A percentile compares a stretch with the other conserved stretches of the same genome.
These are phyloP conservation scores for Megacollybia platyphylla DNA, from an alignment of 1,284 basidiomycete species.

Conservation along the genomic window DNA sequence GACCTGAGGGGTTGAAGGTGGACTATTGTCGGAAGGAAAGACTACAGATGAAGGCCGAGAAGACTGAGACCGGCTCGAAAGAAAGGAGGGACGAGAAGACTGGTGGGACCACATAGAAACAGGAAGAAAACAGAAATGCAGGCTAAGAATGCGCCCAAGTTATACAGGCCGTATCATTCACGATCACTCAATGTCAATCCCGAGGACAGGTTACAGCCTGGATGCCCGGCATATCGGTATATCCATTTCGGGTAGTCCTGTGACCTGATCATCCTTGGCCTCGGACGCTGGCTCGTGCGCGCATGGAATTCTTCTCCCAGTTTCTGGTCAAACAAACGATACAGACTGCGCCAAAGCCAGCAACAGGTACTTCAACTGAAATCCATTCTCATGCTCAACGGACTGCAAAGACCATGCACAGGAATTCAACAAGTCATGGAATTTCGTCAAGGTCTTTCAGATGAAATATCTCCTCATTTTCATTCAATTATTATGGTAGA, in stretches of 20 bases:
- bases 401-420: slow-evolving; percentile 36
- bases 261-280: neutral
- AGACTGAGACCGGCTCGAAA: slow-evolving; percentile 35
- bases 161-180: too few relatives aligned
- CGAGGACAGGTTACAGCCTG: too few relatives aligned
- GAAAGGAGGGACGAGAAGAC: neutral
- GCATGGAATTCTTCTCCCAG: slow-evolving; percentile 78
- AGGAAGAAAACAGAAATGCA: neutral
- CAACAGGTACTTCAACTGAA: slow-evolving; percentile 11
- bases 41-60: too few relatives aligned
- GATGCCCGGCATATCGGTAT: too few relatives aligned
- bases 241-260: too few relatives aligned
- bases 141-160: too few relatives aligned
- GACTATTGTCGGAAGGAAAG: too few relatives aligned
- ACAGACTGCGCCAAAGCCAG: slow-evolving; percentile 36
- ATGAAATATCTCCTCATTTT: neutral
- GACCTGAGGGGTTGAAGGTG: neutral
- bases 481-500: slow-evolving; percentile 25
- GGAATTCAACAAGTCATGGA: slow-evolving; percentile 68
- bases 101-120: neutral
- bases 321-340: slow-evolving; percentile 42
- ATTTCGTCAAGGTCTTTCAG: slow-evolving; percentile 43
- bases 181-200: too few relatives aligned
- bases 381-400: too few relatives aligned
- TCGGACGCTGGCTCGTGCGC: neutral